Base-by-base conservation (phyloP, 768 basidiomycete genomes). In the Podaxis sp. region DNA sequence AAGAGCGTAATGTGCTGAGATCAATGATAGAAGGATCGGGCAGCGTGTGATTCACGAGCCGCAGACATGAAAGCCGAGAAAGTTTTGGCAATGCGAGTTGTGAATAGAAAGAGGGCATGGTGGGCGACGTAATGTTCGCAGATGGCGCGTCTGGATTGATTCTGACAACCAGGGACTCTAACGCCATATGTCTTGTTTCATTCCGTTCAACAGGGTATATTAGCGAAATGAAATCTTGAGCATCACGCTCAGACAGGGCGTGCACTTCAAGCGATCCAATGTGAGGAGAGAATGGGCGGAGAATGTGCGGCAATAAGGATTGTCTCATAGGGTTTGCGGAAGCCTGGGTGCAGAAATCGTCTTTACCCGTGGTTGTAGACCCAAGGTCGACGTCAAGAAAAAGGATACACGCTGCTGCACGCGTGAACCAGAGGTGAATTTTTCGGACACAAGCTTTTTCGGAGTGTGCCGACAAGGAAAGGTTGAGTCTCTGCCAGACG, bases 361-460 rank as follows among this genome's bases (percentile, higher is more conserved):
- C 26, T 48, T 48, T 28, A 22, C 19, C 40, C 52, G 52, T 38
- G 44, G 9, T n/a, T 46, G 4, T 8, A 8, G 44, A 3, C 19
- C 54, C 15, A 42, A 68, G 52, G 55, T 71, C 66, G 40, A 72
- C 59, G 54, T 64, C 55, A 19, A 75, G 61, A 59, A 68, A 59
- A 13, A 76, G 40, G 11, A 58, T 59, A 51, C 72, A 74, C 2
- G 69, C 68, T 19, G 71, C 69, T 5, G 72, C 69, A 64, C 69
- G 69, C 1, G 65, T 53, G 42, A 78, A 72, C 75, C 75, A 78
- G 7, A 69, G 49, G 15, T 65, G 59, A n/a, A 72, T 68, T 60
- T 79, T 79, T 9, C 59, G 52, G 1, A 49, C 53, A 12, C 66
- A 64, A 8, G 52, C 51, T 1, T 57, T 65, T 30, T 68, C 65